phyloP scores from a whole-genome alignment of 2,329 filamentous ascomycete genomes.

The Ophiostoma australiae region DNA sequence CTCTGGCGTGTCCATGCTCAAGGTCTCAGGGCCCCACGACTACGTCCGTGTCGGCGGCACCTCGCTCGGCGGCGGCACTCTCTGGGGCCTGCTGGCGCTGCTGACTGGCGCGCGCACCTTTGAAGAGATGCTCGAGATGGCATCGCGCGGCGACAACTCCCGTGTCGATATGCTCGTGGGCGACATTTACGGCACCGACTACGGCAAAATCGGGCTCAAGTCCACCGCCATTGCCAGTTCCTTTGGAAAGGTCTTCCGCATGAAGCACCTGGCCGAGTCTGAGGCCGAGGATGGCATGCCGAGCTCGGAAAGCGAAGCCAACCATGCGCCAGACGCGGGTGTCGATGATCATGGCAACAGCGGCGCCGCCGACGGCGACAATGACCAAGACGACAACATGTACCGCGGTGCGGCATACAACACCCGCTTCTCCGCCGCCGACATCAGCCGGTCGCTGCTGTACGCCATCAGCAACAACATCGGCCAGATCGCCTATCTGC shows the following conservation, averaged over 20 bases:
- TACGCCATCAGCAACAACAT: slow-evolving; percentile 98
- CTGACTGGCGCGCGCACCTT: slow-evolving; percentile 93
- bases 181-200: slow-evolving; percentile 95
- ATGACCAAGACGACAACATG: slow-evolving; percentile 16
- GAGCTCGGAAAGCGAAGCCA: slow-evolving; percentile 40
- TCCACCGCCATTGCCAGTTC: slow-evolving; percentile 92
- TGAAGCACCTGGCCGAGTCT: slow-evolving; percentile 78
- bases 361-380: background rate
- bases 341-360: background rate
- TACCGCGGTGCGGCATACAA: slow-evolving; percentile 32
- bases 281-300: slow-evolving; percentile 63
- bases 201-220: slow-evolving; percentile 93
- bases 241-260: slow-evolving; percentile 93
- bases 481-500: slow-evolving; percentile 94
- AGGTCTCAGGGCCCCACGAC: slow-evolving; percentile 81
- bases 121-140: slow-evolving; percentile 92
- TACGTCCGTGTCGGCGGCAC: slow-evolving; percentile 92
- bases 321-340: background rate
- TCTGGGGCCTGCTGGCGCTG: slow-evolving; percentile 90
- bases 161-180: slow-evolving; percentile 95
- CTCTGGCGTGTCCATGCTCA: slow-evolving; percentile 94
- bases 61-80: slow-evolving; percentile 89
- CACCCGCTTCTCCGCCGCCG: slow-evolving; percentile 66
- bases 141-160: slow-evolving; percentile 84
- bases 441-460: slow-evolving; percentile 84